These are phyloP conservation scores for Aspergillus sclerotialis DNA, from an alignment of 2,329 filamentous ascomycete species.

Conservation along the genomic window DNA sequence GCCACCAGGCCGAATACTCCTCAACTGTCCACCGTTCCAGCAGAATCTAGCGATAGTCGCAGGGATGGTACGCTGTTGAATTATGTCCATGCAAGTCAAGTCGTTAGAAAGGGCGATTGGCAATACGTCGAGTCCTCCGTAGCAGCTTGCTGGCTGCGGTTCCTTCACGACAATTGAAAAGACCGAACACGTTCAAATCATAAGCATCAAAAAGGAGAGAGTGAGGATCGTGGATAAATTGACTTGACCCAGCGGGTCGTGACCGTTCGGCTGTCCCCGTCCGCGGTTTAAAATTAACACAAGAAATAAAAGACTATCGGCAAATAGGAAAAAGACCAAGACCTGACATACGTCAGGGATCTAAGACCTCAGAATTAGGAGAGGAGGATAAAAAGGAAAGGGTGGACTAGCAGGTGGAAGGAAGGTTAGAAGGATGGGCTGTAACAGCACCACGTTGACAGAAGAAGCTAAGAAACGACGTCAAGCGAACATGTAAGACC, in stretches of 20 bases:
- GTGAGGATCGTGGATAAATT: not conserved
- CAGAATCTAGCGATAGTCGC: not conserved
- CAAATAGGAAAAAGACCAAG: slow-evolving; percentile 4
- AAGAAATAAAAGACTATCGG: not conserved
- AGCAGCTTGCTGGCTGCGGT: not conserved
- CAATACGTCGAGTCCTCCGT: not conserved
- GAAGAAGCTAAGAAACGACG: slow-evolving; percentile 9
- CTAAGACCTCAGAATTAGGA: no score
- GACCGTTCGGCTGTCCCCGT: not conserved
- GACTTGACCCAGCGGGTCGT: not conserved
- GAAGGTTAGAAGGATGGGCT: no score
- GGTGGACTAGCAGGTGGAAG: no score
- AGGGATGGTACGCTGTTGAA: not conserved
- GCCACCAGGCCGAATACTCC: slow-evolving; percentile 17
- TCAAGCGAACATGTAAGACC: slow-evolving; percentile 15
- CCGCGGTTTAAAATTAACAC: not conserved
- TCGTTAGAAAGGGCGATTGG: not conserved
- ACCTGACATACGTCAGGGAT: not conserved
- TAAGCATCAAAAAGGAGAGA: not conserved
- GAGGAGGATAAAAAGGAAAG: no score
- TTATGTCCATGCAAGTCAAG: not conserved
- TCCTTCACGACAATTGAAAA: not conserved
- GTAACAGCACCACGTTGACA: no score
- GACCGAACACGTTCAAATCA: not conserved
- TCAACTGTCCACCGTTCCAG: slow-evolving; percentile 10